Base-by-base conservation (phyloP, 805 yeast genomes). In the Tetrapisispora fleetii region DNA sequence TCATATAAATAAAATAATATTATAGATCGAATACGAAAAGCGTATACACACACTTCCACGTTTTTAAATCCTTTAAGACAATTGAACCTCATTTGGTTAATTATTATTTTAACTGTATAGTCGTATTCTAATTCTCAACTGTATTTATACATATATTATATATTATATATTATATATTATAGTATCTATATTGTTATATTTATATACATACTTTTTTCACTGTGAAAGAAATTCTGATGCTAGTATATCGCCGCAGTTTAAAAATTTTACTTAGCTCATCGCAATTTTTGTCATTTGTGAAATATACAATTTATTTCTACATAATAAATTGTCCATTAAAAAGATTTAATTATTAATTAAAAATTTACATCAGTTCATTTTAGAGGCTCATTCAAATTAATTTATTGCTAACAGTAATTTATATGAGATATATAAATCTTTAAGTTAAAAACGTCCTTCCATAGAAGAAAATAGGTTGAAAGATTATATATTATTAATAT, bases 201-300 rank as follows among this genome's bases (percentile, higher is more conserved):
- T 21, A 38, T 14, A n/a, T 16, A 28, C 14, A n/a, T 17, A 17
- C 17, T 17, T 40, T 28, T 33, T n/a, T 16, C 22, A 32, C 35
- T 32, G 3, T 32, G 10, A 32, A 32, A 13, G 13, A 13, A 32
- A 32, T 32, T 32, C 35, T 13, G 35, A 32, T 32, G 35, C n/a
- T 14, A 32, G 35, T 7, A 11, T 16, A 32, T 16, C 38, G 38
- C 30, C 32, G 30, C 44, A 24, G 40, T 24, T 21, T 27, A 35
- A 43, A 43, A 43, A 37, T 43, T 43, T 43, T 43, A 43, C 46
- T 37, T 16, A 43, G 46, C 46, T 43, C 46, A 43, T 43, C 46
- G 40, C 46, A 36, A 13, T 36, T 41, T 30, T 40, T 40, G 18
- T 11, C 8, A 40, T 18, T 41, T 30, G 14, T 19, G 13, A 28